phyloP scores from a whole-genome alignment of 352 stramenopile genomes.

The Phytopythium chamaehyphon region DNA sequence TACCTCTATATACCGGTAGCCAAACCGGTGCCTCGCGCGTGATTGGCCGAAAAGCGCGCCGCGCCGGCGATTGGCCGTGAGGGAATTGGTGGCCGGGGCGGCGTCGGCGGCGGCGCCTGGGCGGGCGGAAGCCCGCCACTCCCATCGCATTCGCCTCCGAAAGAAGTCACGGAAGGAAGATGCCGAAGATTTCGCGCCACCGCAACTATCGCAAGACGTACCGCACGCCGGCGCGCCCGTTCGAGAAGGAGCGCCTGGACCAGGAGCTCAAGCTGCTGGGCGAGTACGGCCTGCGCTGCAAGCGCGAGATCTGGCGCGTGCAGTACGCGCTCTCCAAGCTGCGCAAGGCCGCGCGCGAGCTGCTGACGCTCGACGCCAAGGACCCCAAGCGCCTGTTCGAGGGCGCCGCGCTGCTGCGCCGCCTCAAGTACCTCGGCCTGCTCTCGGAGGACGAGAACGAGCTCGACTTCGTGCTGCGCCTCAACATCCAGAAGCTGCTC shows the following conservation, averaged over 20 bases:
- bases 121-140: slow-evolving; percentile 25
- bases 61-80: slow-evolving; percentile 23
- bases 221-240: slow-evolving; percentile 97
- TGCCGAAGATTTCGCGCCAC: slow-evolving; percentile 86
- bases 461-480: slow-evolving; percentile 97
- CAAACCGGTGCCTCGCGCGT: no score
- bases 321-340: slow-evolving; percentile 99
- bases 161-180: slow-evolving; percentile 64
- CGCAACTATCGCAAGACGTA: slow-evolving; percentile 97
- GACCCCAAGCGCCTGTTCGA: slow-evolving; percentile 99
- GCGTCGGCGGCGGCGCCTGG: not conserved
- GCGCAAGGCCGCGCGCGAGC: slow-evolving; percentile 96
- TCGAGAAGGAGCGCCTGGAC: slow-evolving; percentile 99
- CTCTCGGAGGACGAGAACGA: slow-evolving; percentile 97
- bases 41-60: slow-evolving; percentile 12
- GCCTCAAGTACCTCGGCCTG: slow-evolving; percentile 96
- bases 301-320: slow-evolving; percentile 99
- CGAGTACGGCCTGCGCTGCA: slow-evolving; percentile 99
- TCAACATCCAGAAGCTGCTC: slow-evolving; percentile 99
- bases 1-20: not conserved
- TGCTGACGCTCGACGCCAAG: slow-evolving; percentile 97
- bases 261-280: slow-evolving; percentile 98
- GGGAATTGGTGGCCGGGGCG: slow-evolving; percentile 31
- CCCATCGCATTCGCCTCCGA: slow-evolving; percentile 70
- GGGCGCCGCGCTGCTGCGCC: slow-evolving; percentile 95